These are phyloP conservation scores for Theileria sp. DNA, from an alignment of 169 alveolate genomes.

Conservation along the genomic window DNA sequence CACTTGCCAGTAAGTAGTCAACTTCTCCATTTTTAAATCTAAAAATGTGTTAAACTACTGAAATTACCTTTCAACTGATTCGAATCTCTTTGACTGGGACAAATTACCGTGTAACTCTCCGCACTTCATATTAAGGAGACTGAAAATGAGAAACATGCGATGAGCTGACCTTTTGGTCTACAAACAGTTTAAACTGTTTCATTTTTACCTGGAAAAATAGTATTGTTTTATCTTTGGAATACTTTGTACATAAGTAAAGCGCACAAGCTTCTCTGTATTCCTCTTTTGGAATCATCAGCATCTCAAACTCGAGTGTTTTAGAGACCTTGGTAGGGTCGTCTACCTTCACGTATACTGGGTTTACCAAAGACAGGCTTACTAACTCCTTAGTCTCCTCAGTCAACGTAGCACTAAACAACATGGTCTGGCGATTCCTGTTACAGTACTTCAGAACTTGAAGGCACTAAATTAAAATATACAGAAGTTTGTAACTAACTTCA, in stretches of 20 bases:
- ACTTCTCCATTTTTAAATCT: conserved; percentile 84
- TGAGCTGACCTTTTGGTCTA: conserved; percentile 91
- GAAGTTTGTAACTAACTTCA: conserved; percentile 61
- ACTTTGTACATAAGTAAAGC: conserved; percentile 90
- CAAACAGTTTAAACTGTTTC: conserved; percentile 78
- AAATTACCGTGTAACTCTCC: conserved; percentile 94
- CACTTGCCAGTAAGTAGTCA: conserved; percentile 90
- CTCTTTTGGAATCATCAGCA: conserved; percentile 70
- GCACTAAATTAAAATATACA: conserved; percentile 16
- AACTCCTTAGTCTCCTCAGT: conserved; percentile 81
- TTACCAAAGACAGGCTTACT: conserved; percentile 77
- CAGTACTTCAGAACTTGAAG: conserved; percentile 70
- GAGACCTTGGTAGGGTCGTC: conserved; percentile 44
- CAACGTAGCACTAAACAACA: conserved; percentile 88
- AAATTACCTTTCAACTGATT: conserved; percentile 79
- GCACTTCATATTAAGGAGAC: conserved; percentile 82
- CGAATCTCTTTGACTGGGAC: conserved; percentile 89
- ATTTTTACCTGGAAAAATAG: conserved; percentile 84
- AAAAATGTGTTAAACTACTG: conserved; percentile 40
- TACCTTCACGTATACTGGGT: conserved; percentile 78
- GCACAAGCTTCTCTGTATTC: conserved; percentile 69
- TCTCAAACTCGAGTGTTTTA: conserved; percentile 83
- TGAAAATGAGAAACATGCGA: conserved; percentile 81
- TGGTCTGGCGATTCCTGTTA: conserved; percentile 79
- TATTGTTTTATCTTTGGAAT: conserved; percentile 82